Evolutionary conservation across 2,329 filamentous ascomycete genomes (phyloP).

Genomic region (Emydomyces testavorans): DNA sequence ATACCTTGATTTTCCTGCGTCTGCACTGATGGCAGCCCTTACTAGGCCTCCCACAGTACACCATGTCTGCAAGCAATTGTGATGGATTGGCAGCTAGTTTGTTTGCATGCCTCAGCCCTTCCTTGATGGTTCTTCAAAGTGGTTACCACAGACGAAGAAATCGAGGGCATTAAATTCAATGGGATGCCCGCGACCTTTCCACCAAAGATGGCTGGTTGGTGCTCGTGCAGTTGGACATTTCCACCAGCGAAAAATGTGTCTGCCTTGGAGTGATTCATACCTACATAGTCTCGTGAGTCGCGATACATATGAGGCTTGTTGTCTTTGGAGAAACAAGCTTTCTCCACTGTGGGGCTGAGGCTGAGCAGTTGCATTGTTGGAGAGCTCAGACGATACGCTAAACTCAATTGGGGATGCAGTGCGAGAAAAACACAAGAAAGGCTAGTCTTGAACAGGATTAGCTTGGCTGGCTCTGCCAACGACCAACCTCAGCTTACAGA

Average conservation of each 20-base stretch:
- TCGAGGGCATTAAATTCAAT: too few relatives aligned
- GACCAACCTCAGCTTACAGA: too few relatives aligned
- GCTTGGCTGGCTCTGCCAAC: too few relatives aligned
- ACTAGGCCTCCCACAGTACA: conserved; percentile 36
- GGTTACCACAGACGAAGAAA: too few relatives aligned
- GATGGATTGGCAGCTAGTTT: background rate
- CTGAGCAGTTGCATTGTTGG: background rate
- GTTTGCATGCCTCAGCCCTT: too few relatives aligned
- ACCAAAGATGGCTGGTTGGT: background rate
- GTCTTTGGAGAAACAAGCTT: background rate
- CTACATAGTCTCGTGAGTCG: background rate
- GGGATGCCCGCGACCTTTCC: background rate
- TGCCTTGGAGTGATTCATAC: background rate
- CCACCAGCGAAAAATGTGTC: background rate
- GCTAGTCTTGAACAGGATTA: background rate
- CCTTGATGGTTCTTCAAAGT: too few relatives aligned
- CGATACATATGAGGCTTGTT: background rate
- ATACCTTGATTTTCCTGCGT: conserved; percentile 37
- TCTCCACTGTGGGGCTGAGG: too few relatives aligned
- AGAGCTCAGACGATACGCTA: background rate
- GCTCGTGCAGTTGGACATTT: background rate
- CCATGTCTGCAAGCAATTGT: conserved; percentile 22
- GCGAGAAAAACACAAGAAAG: background rate
- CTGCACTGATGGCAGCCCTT: conserved; percentile 37
- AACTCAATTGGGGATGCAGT: conserved; percentile 1